These are phyloP conservation scores for Knoxia roxburghii DNA, from an alignment of 257 asterid species.

Conservation along the genomic window DNA sequence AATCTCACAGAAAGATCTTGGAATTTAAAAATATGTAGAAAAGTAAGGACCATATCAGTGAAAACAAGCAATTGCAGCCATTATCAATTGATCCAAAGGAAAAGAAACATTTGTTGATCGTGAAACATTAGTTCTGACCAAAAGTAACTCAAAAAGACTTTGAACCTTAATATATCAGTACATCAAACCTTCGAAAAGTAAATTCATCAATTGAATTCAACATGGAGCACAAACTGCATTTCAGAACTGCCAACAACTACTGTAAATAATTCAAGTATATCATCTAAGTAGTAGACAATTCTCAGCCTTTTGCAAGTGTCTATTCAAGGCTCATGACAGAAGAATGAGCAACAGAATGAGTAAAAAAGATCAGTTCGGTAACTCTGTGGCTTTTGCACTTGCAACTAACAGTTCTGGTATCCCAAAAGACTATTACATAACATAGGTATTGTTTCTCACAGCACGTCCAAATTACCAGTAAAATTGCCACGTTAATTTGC, in stretches of 20 bases:
- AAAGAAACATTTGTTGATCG: too few relatives aligned
- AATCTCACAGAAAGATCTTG: conserved; percentile 1
- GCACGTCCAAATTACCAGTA: background rate
- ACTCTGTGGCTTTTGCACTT: background rate
- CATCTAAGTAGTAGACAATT: too few relatives aligned
- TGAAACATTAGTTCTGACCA: too few relatives aligned
- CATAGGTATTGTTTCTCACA: background rate
- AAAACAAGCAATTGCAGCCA: background rate
- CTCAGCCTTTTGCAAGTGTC: background rate
- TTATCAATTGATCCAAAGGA: background rate
- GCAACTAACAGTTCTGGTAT: background rate
- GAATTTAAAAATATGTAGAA: background rate
- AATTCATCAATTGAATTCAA: background rate
- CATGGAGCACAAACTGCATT: background rate
- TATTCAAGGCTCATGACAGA: too few relatives aligned
- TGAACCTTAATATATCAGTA: too few relatives aligned
- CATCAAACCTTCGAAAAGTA: background rate
- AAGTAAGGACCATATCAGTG: background rate
- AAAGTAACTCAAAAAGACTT: background rate
- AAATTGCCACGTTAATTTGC: background rate
- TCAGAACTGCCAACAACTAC: background rate
- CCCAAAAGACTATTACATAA: background rate
- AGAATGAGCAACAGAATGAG: background rate
- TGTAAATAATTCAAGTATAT: background rate
- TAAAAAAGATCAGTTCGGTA: background rate